Evolutionary conservation across 1,139 yeast genomes (phyloP).

Genomic region (Geotrichum citri-aurantii): DNA sequence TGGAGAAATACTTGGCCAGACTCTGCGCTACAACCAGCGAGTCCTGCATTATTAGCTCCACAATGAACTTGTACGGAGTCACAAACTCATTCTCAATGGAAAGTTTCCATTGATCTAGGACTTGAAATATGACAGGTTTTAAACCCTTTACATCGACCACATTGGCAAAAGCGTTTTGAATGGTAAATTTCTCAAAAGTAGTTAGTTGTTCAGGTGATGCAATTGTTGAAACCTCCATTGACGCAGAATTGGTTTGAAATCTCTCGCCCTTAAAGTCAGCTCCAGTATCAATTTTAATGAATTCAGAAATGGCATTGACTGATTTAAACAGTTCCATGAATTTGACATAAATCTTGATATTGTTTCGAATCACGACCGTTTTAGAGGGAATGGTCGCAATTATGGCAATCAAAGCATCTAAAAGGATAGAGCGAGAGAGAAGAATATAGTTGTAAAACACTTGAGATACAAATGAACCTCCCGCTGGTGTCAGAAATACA

Average conservation of each 20-base stretch:
- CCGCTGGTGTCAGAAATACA: constrained; percentile 19
- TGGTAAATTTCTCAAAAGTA: not conserved
- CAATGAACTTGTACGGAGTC: not conserved
- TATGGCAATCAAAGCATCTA: constrained; percentile 24
- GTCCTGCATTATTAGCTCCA: not conserved
- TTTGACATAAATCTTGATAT: constrained; percentile 21
- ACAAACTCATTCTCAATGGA: not conserved
- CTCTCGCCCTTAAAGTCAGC: not conserved
- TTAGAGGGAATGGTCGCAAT: constrained; percentile 19
- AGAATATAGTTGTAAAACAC: constrained; percentile 22
- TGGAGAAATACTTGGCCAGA: constrained; percentile 20
- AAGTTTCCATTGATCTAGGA: not conserved
- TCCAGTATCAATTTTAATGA: not conserved
- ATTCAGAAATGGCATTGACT: constrained; percentile 18
- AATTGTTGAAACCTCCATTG: not conserved
- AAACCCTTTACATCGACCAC: not conserved
- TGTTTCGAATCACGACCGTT: constrained; percentile 23
- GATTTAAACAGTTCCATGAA: constrained; percentile 21
- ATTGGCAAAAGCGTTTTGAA: not conserved
- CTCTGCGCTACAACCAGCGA: not conserved
- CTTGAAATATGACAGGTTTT: not conserved
- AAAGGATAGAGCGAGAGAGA: constrained; percentile 19
- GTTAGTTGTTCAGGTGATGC: not conserved
- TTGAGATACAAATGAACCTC: constrained; percentile 21
- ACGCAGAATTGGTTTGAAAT: not conserved